Percentiles rank a stretch among this genome's conserved stretches.
Evolutionary conservation across 192 early-diverging fungal species (phyloP).

Genomic region (Dispira parvispora): DNA sequence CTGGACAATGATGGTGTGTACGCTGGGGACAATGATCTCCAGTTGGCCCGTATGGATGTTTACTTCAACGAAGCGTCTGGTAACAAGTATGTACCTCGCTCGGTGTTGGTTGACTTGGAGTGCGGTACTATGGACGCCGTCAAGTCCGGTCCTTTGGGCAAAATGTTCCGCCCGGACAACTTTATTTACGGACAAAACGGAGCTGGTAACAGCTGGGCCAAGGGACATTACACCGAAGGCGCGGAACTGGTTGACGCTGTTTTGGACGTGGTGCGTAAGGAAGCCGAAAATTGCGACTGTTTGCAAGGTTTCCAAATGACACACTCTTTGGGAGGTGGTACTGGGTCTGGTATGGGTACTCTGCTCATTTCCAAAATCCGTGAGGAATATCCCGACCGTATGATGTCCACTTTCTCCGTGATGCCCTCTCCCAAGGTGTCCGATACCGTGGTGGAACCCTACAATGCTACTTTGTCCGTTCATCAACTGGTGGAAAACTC

Average conservation of each 20-base stretch:
- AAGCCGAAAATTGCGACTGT: slow-evolving; percentile 46
- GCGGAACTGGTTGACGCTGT: slow-evolving; percentile 51
- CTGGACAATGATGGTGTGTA: slow-evolving; percentile 30
- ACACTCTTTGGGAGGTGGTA: slow-evolving; percentile 60
- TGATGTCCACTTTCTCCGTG: slow-evolving; percentile 59
- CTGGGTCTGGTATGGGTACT: slow-evolving; percentile 51
- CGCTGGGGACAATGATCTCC: slow-evolving; percentile 37
- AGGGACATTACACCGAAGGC: slow-evolving; percentile 65
- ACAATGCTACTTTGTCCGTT: slow-evolving; percentile 53
- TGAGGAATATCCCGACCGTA: slow-evolving; percentile 58
- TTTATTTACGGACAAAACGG: slow-evolving; percentile 45
- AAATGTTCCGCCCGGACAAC: slow-evolving; percentile 53
- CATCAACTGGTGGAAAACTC: slow-evolving; percentile 57
- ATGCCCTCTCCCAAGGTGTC: slow-evolving; percentile 45
- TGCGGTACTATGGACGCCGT: slow-evolving; percentile 56
- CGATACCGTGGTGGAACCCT: slow-evolving; percentile 60
- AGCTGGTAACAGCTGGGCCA: slow-evolving; percentile 93
- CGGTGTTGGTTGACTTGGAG: slow-evolving; percentile 61
- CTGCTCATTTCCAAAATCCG: slow-evolving; percentile 55
- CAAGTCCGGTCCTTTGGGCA: slow-evolving; percentile 32
- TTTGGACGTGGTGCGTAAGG: slow-evolving; percentile 45
- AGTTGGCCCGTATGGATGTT: slow-evolving; percentile 63
- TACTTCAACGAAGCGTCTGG: slow-evolving; percentile 55
- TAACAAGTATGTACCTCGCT: slow-evolving; percentile 55
- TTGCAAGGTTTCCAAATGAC: slow-evolving; percentile 58